Evolutionary conservation across 352 stramenopile genomes (phyloP).

Genomic region (Phytophthora megakarya): DNA sequence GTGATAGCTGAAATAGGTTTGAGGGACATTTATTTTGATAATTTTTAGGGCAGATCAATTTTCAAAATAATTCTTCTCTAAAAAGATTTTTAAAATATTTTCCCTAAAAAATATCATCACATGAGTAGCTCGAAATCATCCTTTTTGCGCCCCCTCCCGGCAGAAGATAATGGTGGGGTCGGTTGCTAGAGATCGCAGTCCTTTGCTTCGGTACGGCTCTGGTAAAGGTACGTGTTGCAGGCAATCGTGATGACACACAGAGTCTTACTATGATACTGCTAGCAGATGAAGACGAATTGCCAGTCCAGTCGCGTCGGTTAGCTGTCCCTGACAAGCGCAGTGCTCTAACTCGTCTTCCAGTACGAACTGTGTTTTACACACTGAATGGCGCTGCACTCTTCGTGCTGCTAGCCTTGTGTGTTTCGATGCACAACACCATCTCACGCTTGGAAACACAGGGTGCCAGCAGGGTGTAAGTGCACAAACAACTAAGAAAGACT

Average conservation of each 20-base stretch:
- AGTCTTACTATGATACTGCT: not conserved
- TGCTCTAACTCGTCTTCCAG: slow-evolving; percentile 16
- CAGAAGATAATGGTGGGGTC: slow-evolving; percentile 26
- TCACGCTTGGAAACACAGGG: slow-evolving; percentile 43
- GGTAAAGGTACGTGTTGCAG: slow-evolving; percentile 29
- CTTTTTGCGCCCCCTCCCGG: slow-evolving; percentile 15
- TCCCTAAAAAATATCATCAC: no score
- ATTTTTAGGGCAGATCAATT: no score
- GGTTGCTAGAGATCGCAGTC: slow-evolving; percentile 50
- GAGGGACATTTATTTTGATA: no score
- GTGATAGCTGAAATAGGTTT: no score
- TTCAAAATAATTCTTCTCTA: no score
- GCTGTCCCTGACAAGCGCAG: slow-evolving; percentile 1
- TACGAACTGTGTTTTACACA: slow-evolving; percentile 54
- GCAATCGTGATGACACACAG: not conserved
- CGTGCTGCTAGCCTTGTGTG: slow-evolving; percentile 56
- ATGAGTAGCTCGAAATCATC: no score
- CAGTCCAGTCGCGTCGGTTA: slow-evolving; percentile 13
- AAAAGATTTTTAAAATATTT: no score
- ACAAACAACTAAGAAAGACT: not conserved
- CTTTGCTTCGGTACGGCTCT: slow-evolving; percentile 67
- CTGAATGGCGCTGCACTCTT: slow-evolving; percentile 66
- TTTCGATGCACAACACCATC: slow-evolving; percentile 81
- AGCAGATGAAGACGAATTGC: slow-evolving; percentile 24
- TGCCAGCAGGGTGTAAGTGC: slow-evolving; percentile 27